Evolutionary conservation across 2,329 filamentous ascomycete genomes (phyloP), one percentile per base, ranked within the genome.

Genomic region (Sporothrix luriei): DNA sequence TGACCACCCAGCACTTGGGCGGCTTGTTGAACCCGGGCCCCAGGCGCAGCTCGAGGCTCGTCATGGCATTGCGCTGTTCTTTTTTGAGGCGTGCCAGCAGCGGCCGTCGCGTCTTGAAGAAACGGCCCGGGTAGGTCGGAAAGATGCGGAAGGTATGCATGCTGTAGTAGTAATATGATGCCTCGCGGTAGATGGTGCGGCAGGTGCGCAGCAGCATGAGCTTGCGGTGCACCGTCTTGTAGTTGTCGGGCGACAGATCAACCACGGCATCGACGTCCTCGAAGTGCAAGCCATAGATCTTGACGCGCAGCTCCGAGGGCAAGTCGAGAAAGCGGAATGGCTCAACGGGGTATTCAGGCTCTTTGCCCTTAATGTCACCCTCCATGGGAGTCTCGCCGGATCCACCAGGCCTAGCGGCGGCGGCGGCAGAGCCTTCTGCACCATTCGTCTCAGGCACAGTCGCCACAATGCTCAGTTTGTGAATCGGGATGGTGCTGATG

Each of bases 31-130:
- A 94, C 24, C 90, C 90, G 0, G 90, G 90, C 0, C 91, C 91
- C 0, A 94, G 81, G 2, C 91, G 86, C 68, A 94, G 78, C 78
- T 94, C 88, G 2, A 94, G 79, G 0, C 85, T 85, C 0, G 84
- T 88, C 57, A 94, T 82, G 59, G 80, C 84, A 19, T 81, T 80
- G 46, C 90, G 85, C 76, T 91, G 89, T 40, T 80, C 81, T 0
- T 85, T 78, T 24, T 87, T 87, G 68, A 94, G 79, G 21, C 90
- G 87, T 6, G 88, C 85, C 38, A 94, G 82, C 0, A 94, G 81
- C 1, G 91, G 91, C 73, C 87, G 87, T 79, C 91, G 91, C 40
- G 88, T 88, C 79, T 92, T 90, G 81, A 91, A 91, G 79, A 90
- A 88, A 51, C 85, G 83, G 57, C 88, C 88, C 5, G 85, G 85